Evolutionary conservation across 805 yeast genomes (phyloP), one percentile per base, ranked within the genome.

Genomic region (Candida pseudofarinosa): DNA sequence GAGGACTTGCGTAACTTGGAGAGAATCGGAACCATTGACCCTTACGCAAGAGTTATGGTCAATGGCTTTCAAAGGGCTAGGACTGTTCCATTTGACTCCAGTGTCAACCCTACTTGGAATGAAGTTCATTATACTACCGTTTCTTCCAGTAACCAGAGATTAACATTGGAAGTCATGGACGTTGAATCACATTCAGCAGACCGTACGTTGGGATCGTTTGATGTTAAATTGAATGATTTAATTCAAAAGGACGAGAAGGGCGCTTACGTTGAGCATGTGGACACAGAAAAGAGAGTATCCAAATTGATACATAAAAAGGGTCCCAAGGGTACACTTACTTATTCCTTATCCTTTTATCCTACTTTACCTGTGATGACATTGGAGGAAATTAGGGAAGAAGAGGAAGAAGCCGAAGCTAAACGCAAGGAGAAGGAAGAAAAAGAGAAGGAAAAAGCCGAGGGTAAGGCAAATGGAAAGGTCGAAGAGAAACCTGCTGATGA

Each of bases 141-240:
- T 14, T 78, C 95, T 4, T 84, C 91, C 36, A 80, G 88, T 18
- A 83, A 85, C 58, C 97, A 90, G 63, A 82, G 76, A 55, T 64
- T 93, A 48, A 81, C 90, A 1, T 60, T 93, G 43, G 98, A 93
- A 60, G 95, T 82, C 4, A 86, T 93, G 96, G 98, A 93, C 65
- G 85, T 85, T 28, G 91, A 90, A 65, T 76, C 76, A 45, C 75
- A 68, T 41, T 78, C 84, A n/a, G 78, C 80, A 35, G 99, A 93
- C 63, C 80, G 97, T 55, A 79, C 95, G 3, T 75, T 93, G 38
- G 99, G 99, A 41, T 76, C 83, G 2, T 83, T 87, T 66, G 83
- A 82, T 54, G 65, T 93, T 16, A 78, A 80, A 53, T 69, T 87
- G 48, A 71, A 73, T 42, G 87, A 82, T 19, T 67, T 88, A 52